These are phyloP conservation scores for Talaromyces sp. DNA, from an alignment of 2,329 filamentous ascomycete species.

Conservation along the genomic window DNA sequence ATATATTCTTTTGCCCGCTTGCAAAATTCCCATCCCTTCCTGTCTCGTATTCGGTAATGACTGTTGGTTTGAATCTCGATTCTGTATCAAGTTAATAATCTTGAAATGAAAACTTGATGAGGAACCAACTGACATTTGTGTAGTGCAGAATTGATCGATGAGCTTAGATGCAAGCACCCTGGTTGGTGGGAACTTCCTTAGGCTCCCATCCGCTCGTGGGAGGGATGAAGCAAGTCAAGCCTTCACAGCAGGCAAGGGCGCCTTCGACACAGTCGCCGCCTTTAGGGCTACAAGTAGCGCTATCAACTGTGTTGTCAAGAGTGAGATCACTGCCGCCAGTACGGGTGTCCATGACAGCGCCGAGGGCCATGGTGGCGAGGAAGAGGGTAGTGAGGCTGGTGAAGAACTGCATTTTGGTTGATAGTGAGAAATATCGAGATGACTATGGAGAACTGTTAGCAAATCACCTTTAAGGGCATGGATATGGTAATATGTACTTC, in stretches of 20 bases:
- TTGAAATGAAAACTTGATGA: not conserved
- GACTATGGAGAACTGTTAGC: not conserved
- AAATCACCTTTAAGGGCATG: too few species aligned
- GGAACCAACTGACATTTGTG: not conserved
- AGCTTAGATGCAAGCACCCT: conserved; percentile 15
- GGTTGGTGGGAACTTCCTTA: not conserved
- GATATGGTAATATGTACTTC: not conserved
- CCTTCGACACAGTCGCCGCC: conserved; percentile 9
- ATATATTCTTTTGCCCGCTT: not conserved
- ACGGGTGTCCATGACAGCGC: conserved; percentile 15
- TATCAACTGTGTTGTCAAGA: not conserved
- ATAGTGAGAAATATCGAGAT: not conserved
- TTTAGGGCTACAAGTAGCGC: conserved; percentile 7
- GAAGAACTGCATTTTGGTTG: conserved; percentile 18
- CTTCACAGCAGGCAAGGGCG: conserved; percentile 1
- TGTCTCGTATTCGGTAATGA: not conserved
- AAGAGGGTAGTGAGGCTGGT: conserved; percentile 14
- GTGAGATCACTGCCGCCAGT: not conserved
- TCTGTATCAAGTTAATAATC: not conserved
- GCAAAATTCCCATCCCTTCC: not conserved
- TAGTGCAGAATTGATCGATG: not conserved
- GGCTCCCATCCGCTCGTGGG: conserved; percentile 15
- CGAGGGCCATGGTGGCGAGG: conserved; percentile 16
- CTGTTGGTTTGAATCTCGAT: not conserved
- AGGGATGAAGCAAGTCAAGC: conserved; percentile 14